These are phyloP conservation scores for Leucosporidium yakuticum DNA, from an alignment of 768 basidiomycete species.

Conservation along the genomic window DNA sequence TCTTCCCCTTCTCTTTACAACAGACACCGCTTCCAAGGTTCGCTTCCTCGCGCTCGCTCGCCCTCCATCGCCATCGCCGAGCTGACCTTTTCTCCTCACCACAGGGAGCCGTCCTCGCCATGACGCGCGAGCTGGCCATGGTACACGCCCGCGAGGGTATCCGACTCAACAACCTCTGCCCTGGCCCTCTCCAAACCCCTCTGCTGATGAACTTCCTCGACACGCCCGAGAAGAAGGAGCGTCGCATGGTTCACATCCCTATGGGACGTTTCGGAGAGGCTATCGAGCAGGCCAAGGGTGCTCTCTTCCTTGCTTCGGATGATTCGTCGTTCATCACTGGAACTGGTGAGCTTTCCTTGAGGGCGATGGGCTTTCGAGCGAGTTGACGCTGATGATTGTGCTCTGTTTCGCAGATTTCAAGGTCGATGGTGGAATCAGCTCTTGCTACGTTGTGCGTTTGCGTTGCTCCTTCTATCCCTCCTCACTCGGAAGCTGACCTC, in stretches of 20 bases:
- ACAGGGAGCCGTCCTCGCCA: constrained; percentile 78
- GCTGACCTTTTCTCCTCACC: constrained; percentile 43
- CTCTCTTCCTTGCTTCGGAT: constrained; percentile 87
- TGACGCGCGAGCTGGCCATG: constrained; percentile 97
- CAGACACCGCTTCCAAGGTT: constrained; percentile 90
- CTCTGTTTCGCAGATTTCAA: constrained; percentile 79
- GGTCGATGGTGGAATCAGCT: constrained; percentile 89
- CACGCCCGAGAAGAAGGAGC: constrained; percentile 87
- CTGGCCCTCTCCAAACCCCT: constrained; percentile 53
- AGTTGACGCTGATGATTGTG: constrained; percentile 3
- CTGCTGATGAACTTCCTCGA: constrained; percentile 92
- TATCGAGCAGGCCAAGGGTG: constrained; percentile 85
- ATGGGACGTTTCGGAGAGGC: constrained; percentile 98
- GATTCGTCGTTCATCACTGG: constrained; percentile 96
- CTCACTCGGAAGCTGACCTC: not conserved
- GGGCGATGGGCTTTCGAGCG: constrained; percentile 18
- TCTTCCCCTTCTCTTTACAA: not conserved
- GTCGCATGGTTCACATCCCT: constrained; percentile 67
- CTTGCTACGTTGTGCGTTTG: constrained; percentile 66
- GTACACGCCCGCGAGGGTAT: constrained; percentile 97
- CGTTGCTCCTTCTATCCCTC: too few relatives aligned
- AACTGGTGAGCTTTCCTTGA: constrained; percentile 36
- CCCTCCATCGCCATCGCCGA: not conserved
- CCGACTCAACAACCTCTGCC: constrained; percentile 90
- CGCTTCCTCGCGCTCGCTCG: not conserved